Base-by-base conservation (phyloP, 441 rosid species). In the Bocquillonia castaneifolia region DNA sequence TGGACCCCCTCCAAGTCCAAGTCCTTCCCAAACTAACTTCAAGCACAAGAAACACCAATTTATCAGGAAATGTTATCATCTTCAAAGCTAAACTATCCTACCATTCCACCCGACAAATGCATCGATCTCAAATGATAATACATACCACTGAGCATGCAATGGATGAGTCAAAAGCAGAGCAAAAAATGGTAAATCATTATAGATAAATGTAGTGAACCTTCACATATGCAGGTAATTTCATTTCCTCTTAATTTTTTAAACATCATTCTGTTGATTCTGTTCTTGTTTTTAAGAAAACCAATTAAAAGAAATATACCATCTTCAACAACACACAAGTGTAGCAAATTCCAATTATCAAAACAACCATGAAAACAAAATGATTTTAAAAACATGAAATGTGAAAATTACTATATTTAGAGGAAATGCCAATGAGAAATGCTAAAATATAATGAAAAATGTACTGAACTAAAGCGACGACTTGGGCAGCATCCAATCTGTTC, bases 21-120 rank as follows among this genome's bases (percentile, higher is more conserved):
- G 94, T 77, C 93, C 97, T 82, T 89, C 84, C 97, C 96, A 93
- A 64, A 82, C 79, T 70, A 93, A 80, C 98, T 93, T 75, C 77
- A 80, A 50, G 58, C 60, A 74, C 63, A 74, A 62, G 63, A 37
- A 63, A 26, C 44, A 70, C 0, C 39, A 58, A 74, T 28, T 47
- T 59, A 36, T 69, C 37, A 72, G 68, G 29, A 18, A 71, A 51
- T 55, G 34, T 20, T 20, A 20, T 22, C 13, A 50, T 20, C 13
- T 50, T 20, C 26, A 7, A 2, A 10, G 3, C 22, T 6, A 22
- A 20, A 26, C 32, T 57, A n/a, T 32, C 58, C 64, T 31, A 63
- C 36, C 58, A 64, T 56, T 34, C 50, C 26, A 63, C 14, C 14
- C 23, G 31, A 26, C 6, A 31, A 54, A 40, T 54, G 45, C 6